phyloP scores from a whole-genome alignment of 1,139 yeast species.

The Citeromyces hawaiiensis region DNA sequence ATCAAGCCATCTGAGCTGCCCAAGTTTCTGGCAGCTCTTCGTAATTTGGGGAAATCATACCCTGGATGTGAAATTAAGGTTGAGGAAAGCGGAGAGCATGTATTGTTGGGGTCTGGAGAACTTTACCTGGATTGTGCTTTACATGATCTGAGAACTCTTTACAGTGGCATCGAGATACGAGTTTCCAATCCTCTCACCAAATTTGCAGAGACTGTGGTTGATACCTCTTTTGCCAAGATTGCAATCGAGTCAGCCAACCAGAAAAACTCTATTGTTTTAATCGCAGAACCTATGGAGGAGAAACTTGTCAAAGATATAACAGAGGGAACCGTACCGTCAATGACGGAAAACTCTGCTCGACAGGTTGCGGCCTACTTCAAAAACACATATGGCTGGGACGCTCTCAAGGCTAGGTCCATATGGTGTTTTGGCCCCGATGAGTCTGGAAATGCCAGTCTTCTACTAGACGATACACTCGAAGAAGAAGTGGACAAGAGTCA shows the following conservation, averaged over 20 bases:
- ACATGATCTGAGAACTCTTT: conserved; percentile 57
- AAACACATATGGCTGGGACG: conserved; percentile 55
- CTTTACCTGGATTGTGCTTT: conserved; percentile 73
- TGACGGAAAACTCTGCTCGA: background rate
- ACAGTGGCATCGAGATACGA: conserved; percentile 57
- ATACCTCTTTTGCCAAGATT: conserved; percentile 55
- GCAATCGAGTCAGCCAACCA: conserved; percentile 43
- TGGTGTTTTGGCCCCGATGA: conserved; percentile 66
- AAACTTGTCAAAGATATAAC: conserved; percentile 46
- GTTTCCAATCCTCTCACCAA: conserved; percentile 77
- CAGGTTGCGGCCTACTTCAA: background rate
- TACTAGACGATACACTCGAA: conserved; percentile 69
- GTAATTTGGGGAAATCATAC: conserved; percentile 49
- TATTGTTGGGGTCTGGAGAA: conserved; percentile 76
- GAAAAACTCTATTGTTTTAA: conserved; percentile 47
- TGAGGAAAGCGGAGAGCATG: conserved; percentile 86
- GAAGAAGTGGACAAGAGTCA: conserved; percentile 49
- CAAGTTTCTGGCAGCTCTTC: conserved; percentile 51
- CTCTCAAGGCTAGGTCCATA: conserved; percentile 68
- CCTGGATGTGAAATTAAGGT: conserved; percentile 54
- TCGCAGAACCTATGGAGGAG: conserved; percentile 65
- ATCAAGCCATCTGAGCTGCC: conserved; percentile 69
- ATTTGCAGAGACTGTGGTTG: conserved; percentile 68
- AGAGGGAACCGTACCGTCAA: conserved; percentile 21
- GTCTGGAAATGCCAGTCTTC: conserved; percentile 37